Percentiles rank a stretch among this genome's conserved stretches.
Conservation (phyloP, 148 eudicot genomes). For the Rhododendron vialii region DNA sequence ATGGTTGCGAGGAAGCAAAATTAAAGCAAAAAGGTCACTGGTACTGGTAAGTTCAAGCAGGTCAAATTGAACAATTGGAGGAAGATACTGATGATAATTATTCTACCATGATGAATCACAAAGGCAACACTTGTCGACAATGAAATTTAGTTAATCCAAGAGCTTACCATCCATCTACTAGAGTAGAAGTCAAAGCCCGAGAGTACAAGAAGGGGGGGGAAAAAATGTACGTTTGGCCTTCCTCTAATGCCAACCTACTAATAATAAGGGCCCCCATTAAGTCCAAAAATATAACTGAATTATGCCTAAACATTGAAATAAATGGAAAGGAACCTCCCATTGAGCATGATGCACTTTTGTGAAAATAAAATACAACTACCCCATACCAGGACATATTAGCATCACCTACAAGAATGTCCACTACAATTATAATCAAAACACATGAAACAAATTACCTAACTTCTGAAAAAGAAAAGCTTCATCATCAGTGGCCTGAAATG, state of each 20-base stretch:
- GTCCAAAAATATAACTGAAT: neutral
- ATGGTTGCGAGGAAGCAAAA: neutral
- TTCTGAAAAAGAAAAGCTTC: conserved; percentile 58
- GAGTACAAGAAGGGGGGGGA: neutral
- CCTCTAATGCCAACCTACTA: neutral
- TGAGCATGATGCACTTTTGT: neutral
- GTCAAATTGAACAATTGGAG: neutral
- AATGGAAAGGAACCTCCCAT: neutral
- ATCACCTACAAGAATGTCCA: neutral
- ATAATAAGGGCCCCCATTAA: neutral
- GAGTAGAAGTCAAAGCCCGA: neutral
- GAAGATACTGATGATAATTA: neutral
- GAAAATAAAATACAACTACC: neutral
- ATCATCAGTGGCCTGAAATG: conserved; percentile 71
- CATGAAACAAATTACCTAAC: conserved; percentile 41
- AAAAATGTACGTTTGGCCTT: neutral
- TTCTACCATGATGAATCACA: neutral
- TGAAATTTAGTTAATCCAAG: neutral
- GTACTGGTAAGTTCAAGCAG: neutral
- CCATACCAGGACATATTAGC: neutral
- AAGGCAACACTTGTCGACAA: neutral
- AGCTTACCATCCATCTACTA: neutral
- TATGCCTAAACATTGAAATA: neutral
- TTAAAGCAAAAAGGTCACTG: neutral
- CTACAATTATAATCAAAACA: neutral